Evolutionary conservation across 2,329 filamentous ascomycete species (phyloP).

Genomic region (Amylocarpus encephaloides): DNA sequence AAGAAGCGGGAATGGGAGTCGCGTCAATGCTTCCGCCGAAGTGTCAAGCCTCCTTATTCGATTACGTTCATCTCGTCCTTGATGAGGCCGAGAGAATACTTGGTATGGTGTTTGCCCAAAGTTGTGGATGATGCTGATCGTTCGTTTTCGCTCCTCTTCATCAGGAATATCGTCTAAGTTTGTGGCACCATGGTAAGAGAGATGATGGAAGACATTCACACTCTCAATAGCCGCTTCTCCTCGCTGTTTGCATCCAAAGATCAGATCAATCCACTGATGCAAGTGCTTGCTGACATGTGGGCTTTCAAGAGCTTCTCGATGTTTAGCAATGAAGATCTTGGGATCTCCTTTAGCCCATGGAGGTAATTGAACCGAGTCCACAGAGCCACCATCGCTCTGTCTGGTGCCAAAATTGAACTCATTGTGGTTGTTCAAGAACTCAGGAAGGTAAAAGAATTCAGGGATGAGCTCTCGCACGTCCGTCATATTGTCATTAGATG

Average conservation of each 20-base stretch:
- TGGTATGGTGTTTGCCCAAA: constrained; percentile 97
- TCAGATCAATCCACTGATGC: constrained; percentile 91
- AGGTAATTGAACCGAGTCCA: constrained; percentile 83
- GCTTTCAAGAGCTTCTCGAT: constrained; percentile 92
- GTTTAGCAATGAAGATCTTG: constrained; percentile 89
- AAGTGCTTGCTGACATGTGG: constrained; percentile 84
- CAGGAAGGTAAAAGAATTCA: constrained; percentile 94
- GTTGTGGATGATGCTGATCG: constrained; percentile 95
- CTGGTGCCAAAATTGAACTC: constrained; percentile 86
- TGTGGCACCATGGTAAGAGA: constrained; percentile 90
- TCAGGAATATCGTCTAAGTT: constrained; percentile 87
- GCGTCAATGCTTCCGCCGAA: constrained; percentile 66
- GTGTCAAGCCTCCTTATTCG: constrained; percentile 69
- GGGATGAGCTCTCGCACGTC: constrained; percentile 93
- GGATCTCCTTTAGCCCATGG: constrained; percentile 96
- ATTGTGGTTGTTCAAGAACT: constrained; percentile 92
- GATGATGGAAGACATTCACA: constrained; percentile 90
- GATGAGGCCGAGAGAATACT: constrained; percentile 78
- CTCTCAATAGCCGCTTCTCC: constrained; percentile 88
- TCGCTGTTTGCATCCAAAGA: constrained; percentile 91
- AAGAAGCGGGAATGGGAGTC: constrained; percentile 71
- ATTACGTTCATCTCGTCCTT: constrained; percentile 63
- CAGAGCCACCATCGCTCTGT: constrained; percentile 71
- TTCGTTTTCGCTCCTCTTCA: constrained; percentile 46
- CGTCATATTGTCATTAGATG: constrained; percentile 82